Conservation (phyloP, 2,329 filamentous ascomycete genomes). For the Penicillium sp. region DNA sequence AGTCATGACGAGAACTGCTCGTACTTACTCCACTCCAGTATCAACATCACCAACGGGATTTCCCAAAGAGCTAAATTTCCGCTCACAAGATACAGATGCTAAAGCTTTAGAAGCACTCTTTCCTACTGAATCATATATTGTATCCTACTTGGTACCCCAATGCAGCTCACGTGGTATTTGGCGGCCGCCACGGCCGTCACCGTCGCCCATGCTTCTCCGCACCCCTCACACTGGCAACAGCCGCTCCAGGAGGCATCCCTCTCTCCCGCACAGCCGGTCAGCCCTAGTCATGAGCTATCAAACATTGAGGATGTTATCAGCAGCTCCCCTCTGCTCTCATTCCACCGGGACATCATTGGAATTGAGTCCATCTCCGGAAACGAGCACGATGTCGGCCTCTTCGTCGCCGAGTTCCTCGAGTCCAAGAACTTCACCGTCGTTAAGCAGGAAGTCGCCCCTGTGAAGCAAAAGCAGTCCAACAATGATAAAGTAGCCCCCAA, state of each 20-base stretch:
- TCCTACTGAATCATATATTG: not conserved
- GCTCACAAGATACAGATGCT: not conserved
- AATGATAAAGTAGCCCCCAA: conserved; percentile 4
- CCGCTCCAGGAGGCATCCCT: conserved; percentile 15
- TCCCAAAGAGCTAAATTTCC: not conserved
- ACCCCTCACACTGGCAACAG: conserved; percentile 27
- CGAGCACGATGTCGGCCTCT: conserved; percentile 68
- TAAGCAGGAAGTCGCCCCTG: conserved; percentile 47
- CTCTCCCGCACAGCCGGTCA: not conserved
- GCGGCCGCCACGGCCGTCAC: conserved; percentile 19
- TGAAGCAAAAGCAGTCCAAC: conserved; percentile 11
- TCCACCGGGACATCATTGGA: conserved; percentile 74
- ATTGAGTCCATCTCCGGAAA: conserved; percentile 70
- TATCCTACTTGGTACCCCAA: not conserved
- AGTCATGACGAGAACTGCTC: not conserved
- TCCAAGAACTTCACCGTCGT: conserved; percentile 63
- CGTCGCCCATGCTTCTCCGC: conserved; percentile 27
- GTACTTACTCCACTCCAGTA: not conserved
- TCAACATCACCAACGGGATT: not conserved
- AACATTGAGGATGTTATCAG: conserved; percentile 39
- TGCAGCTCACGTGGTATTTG: conserved; percentile 23
- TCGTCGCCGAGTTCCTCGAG: conserved; percentile 67
- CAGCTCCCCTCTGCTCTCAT: conserved; percentile 59
- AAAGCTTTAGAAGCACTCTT: not conserved
- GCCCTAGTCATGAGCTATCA: conserved; percentile 1